Evolutionary conservation across 441 rosid genomes (phyloP).

Genomic region (Manihot esculenta): DNA sequence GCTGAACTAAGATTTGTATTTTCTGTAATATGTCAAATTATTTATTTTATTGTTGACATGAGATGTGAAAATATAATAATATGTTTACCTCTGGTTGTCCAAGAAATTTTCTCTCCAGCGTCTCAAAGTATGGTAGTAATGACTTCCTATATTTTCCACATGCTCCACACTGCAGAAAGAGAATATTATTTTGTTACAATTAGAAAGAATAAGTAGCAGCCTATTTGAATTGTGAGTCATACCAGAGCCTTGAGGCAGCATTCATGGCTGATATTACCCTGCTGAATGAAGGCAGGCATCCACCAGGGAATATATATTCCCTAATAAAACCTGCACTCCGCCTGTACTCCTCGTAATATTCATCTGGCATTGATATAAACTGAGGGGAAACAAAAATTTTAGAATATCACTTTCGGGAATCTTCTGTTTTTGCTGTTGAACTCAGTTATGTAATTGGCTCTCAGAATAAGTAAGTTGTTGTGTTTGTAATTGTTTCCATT

Average conservation of each 20-base stretch:
- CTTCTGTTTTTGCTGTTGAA: no score
- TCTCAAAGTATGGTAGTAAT: conserved; percentile 77
- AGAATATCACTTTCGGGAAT: no score
- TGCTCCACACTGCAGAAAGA: conserved; percentile 63
- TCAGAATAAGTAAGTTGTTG: no score
- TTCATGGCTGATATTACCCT: conserved; percentile 78
- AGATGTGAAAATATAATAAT: no score
- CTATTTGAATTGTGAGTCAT: neutral
- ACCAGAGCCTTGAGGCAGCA: conserved; percentile 77
- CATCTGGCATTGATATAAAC: conserved; percentile 40
- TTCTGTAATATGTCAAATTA: no score
- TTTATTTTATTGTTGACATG: no score
- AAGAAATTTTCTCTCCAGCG: conserved; percentile 79
- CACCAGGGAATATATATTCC: conserved; percentile 87
- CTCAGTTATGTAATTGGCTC: no score
- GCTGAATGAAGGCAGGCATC: conserved; percentile 73
- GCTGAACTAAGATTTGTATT: no score
- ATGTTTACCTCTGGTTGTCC: conserved; percentile 54
- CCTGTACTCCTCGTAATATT: conserved; percentile 62
- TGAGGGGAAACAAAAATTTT: neutral
- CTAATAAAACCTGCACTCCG: conserved; percentile 66
- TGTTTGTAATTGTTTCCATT: no score
- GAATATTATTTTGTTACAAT: neutral
- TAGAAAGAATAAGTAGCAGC: neutral
- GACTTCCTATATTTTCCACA: conserved; percentile 80